Base-by-base conservation (phyloP, 225 moss, liverwort and hornwort genomes). In the Thuidium tamariscinum region DNA sequence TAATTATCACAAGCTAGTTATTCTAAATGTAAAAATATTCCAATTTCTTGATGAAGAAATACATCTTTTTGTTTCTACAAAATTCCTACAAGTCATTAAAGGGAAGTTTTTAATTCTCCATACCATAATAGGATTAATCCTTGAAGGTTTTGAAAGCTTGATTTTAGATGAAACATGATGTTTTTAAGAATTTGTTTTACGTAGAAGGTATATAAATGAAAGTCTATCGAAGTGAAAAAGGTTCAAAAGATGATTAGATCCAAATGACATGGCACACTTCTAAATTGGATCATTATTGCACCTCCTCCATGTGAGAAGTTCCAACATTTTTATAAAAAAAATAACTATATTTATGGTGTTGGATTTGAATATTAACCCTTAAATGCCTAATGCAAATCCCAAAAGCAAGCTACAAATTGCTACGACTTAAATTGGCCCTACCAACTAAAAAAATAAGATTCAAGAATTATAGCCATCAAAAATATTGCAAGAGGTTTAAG, bases 41-140 rank as follows among this genome's bases (percentile, higher is more conserved):
- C 10, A 52, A 25, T 36, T 23, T 16, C 0, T 23, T 0, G 15
- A n/a, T 0, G 22, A 52, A 51, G 8, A 51, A 22, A 8, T 9
- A 15, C 4, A 34, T 36, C 23, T 4, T 75, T 23, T 76, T 49
- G 20, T 21, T 74, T 20, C 0, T 29, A 0, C 15, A n/a, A 52
- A 15, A 36, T n/a, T 2, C 23, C 23, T 36, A 4, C 1, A 52
- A 14, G 2, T n/a, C 51, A n/a, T 49, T 30, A 16, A 32, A 12
- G 1, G 1, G 5, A 49, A 4, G 5, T 2, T 16, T 74, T 20
- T 16, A 27, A 3, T 26, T 70, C 3, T 15, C 4, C 0, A 1
- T 5, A 73, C 0, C 0, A 1, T 30, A 1, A 32, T 0, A 4
- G 0, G 4, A 7, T 73, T 19, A 73, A 20, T 0, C 1, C 4